Evolutionary conservation across 169 alveolate species (phyloP).

Genomic region (Plasmodium gonderi): DNA sequence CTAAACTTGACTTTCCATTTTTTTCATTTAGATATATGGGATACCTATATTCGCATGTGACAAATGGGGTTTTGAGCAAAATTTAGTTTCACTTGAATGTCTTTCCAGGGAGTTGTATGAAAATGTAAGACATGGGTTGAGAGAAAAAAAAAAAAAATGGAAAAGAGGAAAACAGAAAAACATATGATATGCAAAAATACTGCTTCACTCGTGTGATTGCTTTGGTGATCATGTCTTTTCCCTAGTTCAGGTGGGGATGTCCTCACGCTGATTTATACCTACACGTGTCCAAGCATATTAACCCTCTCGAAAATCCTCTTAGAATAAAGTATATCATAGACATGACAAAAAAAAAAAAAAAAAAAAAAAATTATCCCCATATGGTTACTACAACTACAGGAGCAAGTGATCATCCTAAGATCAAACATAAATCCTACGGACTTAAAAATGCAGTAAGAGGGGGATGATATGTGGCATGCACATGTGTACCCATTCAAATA

Average conservation of each 20-base stretch:
- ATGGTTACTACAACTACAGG: conserved; percentile 7
- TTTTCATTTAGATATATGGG: conserved; percentile 45
- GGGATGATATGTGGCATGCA: not conserved
- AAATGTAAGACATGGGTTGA: conserved; percentile 27
- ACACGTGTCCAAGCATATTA: too few species aligned
- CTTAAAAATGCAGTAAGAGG: conserved; percentile 50
- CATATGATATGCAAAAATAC: not conserved
- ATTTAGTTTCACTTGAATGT: conserved; percentile 48
- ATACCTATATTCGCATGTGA: conserved; percentile 54
- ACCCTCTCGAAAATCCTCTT: too few species aligned
- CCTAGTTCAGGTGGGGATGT: not conserved
- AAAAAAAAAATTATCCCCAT: not conserved
- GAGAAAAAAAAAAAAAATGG: not conserved
- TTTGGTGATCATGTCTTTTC: not conserved
- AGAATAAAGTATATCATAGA: too few species aligned
- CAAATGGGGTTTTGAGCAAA: not conserved
- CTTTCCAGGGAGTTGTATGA: conserved; percentile 40
- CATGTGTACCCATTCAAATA: not conserved
- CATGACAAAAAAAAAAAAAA: not conserved
- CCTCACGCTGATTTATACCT: too few species aligned
- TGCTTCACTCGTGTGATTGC: not conserved
- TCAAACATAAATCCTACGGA: conserved; percentile 67
- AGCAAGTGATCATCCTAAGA: conserved; percentile 53
- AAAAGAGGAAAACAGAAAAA: not conserved
- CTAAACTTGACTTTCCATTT: not conserved